Base-by-base conservation (phyloP, 2,329 filamentous ascomycete genomes). In the Escovopsis sp. region DNA sequence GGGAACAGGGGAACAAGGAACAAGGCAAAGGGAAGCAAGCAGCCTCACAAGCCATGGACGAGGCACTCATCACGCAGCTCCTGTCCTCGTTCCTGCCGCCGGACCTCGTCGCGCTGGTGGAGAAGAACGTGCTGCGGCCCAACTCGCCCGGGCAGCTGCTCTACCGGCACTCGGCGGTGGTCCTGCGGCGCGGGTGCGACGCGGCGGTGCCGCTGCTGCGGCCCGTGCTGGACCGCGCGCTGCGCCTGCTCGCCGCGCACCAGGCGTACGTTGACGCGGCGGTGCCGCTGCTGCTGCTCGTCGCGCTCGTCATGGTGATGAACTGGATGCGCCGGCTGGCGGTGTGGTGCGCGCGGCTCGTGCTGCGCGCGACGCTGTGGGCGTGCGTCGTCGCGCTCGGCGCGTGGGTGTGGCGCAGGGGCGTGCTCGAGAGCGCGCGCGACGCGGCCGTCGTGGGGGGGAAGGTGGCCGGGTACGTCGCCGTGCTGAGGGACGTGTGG, bases 341-440 rank as follows among this genome's bases (percentile, higher is more conserved):
- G 44, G 65, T 86, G 54, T 93, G 79, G 65, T 86, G 85, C 76
- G 74, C 86, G 40, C 66, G 72, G n/a, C 55, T 94, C 42, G 68
- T 70, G 10, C 58, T 84, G 47, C 64, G 72, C 20, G 50, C 86
- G 35, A 57, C 73, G 2, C 76, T 86, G 48, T 91, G 78, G 76
- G 71, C 70, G 1, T 57, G 64, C 2, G 50, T 88, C 2, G 62
- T 70, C 5, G 66, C 68, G 0, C 35, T 77, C 0, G 67, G 67
- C 0, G 64, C 77, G 14, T 68, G 71, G 45, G 66, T 81, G 4
- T 81, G 71, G 58, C 76, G 79, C 53, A 66, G 84, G 2, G 79
- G 86, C 0, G 56, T 80, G 13, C 74, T 76, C 48, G 75, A 75
- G 44, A 79, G 79, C 48, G 62, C 73, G 12, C 66, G 69, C 45